Evolutionary conservation across 2,329 filamentous ascomycete species (phyloP), one percentile per base, ranked within the genome.

Genomic region (Knoxdaviesia capensis): DNA sequence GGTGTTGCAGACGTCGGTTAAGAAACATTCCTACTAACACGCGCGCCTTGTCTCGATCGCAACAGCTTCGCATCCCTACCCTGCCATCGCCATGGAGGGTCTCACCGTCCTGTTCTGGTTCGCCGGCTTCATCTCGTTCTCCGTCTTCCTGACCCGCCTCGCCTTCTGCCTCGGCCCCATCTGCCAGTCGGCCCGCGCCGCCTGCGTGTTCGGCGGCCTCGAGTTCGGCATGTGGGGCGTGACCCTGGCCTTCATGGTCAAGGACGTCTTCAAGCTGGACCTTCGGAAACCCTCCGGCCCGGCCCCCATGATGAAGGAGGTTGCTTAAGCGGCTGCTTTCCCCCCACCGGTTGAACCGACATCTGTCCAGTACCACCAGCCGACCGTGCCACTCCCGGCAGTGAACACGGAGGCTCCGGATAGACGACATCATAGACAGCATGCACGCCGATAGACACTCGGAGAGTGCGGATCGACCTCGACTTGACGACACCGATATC

Each of bases 71-170:
- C 63, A 71, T 52, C 64, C 68, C 31, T 66, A 64, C 47, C 61
- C 57, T 7, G 58, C 63, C 36, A 52, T 76, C 33, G 59, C 55
- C 30, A 47, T 74, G 45, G 71, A 76, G 49, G 50, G 59, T 33
- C 43, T 61, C 49, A 76, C 74, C 53, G 58, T 63, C 5, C 47
- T 74, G 43, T 67, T 76, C 52, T 74, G 72, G 58, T 70, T 77
- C 53, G 59, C 63, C 20, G 71, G 71, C 43, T 76, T 76, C 57
- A 62, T 74, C 49, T 69, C 69, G 7, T 62, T 76, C 20, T 60
- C 68, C 37, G 63, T 69, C 47, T 76, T 74, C 56, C 64, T 77
- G 48, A 59, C 62, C 52, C 58, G 59, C 41, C 59, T 77, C 40
- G 56, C 66, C 43, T 71, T 72, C 58, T 77, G 73, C 56, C 59